phyloP scores from a whole-genome alignment of 1,139 yeast genomes.

The Yamadazyma mexicana region DNA sequence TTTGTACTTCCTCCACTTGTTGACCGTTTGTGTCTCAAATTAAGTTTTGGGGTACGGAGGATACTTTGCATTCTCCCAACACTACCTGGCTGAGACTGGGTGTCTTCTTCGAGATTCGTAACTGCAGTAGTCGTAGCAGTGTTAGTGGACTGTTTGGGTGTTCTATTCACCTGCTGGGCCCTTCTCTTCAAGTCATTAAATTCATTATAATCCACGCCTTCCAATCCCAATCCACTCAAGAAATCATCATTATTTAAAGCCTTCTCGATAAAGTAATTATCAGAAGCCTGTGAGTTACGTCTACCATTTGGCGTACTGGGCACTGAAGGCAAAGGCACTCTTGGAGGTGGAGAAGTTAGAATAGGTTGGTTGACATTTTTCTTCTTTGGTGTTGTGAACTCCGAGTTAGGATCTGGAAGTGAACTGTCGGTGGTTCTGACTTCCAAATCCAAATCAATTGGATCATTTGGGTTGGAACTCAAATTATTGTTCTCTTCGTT shows the following conservation, averaged over 20 bases:
- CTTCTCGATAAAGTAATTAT: conserved; percentile 14
- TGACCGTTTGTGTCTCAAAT: conserved; percentile 44
- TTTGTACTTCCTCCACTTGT: conserved; percentile 37
- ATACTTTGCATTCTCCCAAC: conserved; percentile 28
- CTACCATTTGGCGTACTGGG: conserved; percentile 21
- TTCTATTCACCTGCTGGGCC: conserved; percentile 3
- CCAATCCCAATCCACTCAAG: conserved; percentile 43
- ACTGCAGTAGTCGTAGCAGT: conserved; percentile 32
- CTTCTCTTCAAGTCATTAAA: conserved; percentile 11
- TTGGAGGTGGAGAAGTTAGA: conserved; percentile 36
- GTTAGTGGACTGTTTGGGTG: conserved; percentile 13
- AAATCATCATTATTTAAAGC: conserved; percentile 20
- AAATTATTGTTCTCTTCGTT: conserved; percentile 20
- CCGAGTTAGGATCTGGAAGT: conserved; percentile 11
- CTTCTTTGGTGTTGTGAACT: conserved; percentile 21
- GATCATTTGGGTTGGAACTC: conserved; percentile 1
- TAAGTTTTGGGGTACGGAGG: conserved; percentile 31
- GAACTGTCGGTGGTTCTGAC: conserved; percentile 9
- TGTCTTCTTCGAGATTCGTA: conserved; percentile 35
- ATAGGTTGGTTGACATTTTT: conserved; percentile 7
- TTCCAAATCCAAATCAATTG: conserved; percentile 7
- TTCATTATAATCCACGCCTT: conserved; percentile 32
- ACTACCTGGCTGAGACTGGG: conserved; percentile 2
- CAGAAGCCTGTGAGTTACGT: conserved; percentile 13
- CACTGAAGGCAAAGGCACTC: conserved; percentile 27